These are phyloP conservation scores for Primulina huaijiensis DNA, from an alignment of 257 asterid genomes.

Conservation along the genomic window DNA sequence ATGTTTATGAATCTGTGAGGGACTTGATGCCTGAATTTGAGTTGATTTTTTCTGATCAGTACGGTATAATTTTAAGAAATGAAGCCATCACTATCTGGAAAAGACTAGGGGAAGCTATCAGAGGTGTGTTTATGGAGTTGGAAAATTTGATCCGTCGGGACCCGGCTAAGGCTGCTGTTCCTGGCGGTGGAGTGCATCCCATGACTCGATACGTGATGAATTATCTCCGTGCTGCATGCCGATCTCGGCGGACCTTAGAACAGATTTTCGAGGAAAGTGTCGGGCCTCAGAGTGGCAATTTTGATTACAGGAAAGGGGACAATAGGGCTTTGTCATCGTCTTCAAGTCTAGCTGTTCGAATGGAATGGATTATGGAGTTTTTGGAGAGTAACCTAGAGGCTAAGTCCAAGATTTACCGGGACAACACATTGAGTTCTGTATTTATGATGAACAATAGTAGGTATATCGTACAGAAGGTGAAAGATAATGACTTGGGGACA, in stretches of 20 bases:
- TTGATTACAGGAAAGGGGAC: constrained; percentile 61
- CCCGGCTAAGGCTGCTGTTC: constrained; percentile 76
- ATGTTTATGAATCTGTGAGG: constrained; percentile 81
- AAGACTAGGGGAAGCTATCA: constrained; percentile 78
- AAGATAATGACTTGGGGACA: constrained; percentile 67
- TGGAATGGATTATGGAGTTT: constrained; percentile 90
- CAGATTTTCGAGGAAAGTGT: constrained; percentile 75
- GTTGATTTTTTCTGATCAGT: constrained; percentile 75
- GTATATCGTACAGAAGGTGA: constrained; percentile 84
- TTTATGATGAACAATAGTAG: constrained; percentile 93
- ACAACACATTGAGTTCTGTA: constrained; percentile 64
- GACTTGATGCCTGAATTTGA: constrained; percentile 91
- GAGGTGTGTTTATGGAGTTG: constrained; percentile 90
- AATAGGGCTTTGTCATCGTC: constrained; percentile 52
- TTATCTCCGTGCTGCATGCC: constrained; percentile 90
- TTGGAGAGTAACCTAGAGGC: constrained; percentile 91
- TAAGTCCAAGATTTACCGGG: constrained; percentile 75
- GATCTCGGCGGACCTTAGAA: constrained; percentile 70
- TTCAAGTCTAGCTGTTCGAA: constrained; percentile 61
- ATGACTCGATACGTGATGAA: constrained; percentile 94
- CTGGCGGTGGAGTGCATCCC: constrained; percentile 94
- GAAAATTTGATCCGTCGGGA: constrained; percentile 92
- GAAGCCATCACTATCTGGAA: constrained; percentile 85
- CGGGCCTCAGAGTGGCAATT: constrained; percentile 30
- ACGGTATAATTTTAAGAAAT: constrained; percentile 62